A percentile compares a stretch with the other conserved stretches of the same genome.
These are phyloP conservation scores for Teratosphaeria destructans DNA, from an alignment of 2,329 filamentous ascomycete genomes.

Conservation along the genomic window DNA sequence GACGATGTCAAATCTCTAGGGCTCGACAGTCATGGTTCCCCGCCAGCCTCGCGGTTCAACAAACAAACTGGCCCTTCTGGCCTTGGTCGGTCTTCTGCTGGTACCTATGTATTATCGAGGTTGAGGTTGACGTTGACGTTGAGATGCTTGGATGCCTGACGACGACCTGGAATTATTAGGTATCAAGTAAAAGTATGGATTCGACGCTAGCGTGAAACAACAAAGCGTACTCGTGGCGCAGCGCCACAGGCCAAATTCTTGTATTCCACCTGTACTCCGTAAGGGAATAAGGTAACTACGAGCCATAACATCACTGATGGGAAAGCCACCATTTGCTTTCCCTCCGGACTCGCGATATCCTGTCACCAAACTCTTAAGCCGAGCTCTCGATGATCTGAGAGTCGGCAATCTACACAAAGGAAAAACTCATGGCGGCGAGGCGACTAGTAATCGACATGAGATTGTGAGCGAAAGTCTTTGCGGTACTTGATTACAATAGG, in stretches of 20 bases:
- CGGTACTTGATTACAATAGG: constrained; percentile 24
- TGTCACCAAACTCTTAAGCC: not conserved
- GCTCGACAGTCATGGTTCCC: not conserved
- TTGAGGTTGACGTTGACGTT: not conserved
- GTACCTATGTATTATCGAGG: not conserved
- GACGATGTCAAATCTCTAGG: not conserved
- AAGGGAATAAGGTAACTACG: not conserved
- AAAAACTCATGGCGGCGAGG: not conserved
- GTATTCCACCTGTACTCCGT: not conserved
- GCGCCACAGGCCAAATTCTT: not conserved
- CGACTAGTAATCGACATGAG: constrained; percentile 2
- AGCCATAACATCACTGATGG: not conserved
- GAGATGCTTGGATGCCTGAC: not conserved
- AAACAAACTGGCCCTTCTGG: not conserved
- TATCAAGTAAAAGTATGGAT: not conserved
- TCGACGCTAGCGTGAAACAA: not conserved
- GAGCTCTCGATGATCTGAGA: not conserved
- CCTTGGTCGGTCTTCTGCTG: not conserved
- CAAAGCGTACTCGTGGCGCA: not conserved
- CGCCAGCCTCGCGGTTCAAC: not conserved
- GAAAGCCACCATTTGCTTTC: not conserved
- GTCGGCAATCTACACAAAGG: not conserved
- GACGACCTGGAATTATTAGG: not conserved
- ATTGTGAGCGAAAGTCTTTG: constrained; percentile 22
- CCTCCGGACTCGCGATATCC: not conserved